Base-by-base conservation (phyloP, 495 filamentous ascomycete species). In the Penicillium pulvis region DNA sequence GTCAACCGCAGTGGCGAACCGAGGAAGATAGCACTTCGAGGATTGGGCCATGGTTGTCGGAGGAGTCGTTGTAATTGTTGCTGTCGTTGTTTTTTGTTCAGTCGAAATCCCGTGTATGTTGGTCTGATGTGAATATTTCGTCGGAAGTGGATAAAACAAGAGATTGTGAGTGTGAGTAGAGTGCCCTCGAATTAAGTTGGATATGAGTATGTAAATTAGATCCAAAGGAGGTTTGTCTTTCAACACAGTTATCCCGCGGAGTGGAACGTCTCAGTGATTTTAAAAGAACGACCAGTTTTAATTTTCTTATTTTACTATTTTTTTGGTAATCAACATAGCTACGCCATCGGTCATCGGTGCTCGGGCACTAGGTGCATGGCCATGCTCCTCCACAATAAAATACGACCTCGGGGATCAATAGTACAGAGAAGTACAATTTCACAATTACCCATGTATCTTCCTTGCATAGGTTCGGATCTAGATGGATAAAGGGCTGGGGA, bases 21-120 rank as follows among this genome's bases (percentile, higher is more conserved):
- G 66, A 35, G 75, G 74, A 20, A 78, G 67, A 54, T 66, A 71
- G 54, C 75, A 78, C 33, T 70, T 64, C 16, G 69, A 66, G 26
- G 71, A 71, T 64, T 74, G 68, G 53, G 70, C 69, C 74, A 77
- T 76, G 10, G 58, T 53, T 53, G 11, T 53, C 35, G 19, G 16
- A 43, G 19, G 26, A 16, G 10, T 19, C 17, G n/a, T 12, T 14
- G 12, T 28, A 28, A 12, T 4, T 30, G 4, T 20, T 6, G 11
- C 10, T 47, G 26, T 26, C 4, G 11, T 17, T 30, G 24, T 17
- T 49, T 31, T 26, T 31, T 49, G 1, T 6, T n/a, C 36, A 24
- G 12, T 6, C 30, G 11, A 23, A 43, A 11, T 43, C n/a, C 14
- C 19, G 23, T 53, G 16, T 17, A 41, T 41, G 16, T n/a, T 6